These are phyloP conservation scores for Trichosporon sp. DNA, from an alignment of 1,284 basidiomycete genomes.

Conservation along the genomic window DNA sequence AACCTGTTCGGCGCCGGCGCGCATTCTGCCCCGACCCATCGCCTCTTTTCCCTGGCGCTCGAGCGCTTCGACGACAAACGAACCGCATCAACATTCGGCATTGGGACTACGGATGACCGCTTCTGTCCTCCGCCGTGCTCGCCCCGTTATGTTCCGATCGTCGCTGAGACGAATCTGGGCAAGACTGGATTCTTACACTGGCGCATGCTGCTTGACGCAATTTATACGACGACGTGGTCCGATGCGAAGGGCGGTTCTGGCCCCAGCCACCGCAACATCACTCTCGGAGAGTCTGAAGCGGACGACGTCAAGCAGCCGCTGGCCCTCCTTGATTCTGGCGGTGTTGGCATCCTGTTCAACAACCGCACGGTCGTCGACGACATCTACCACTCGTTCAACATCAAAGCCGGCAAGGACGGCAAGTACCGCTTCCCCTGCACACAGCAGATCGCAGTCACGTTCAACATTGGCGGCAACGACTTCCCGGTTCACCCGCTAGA, in stretches of 20 bases:
- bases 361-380: constrained; percentile 42
- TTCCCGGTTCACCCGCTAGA: constrained; percentile 55
- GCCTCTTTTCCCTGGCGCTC: constrained; percentile 51
- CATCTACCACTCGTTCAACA: constrained; percentile 48
- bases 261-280: constrained; percentile 32
- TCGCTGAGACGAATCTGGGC: constrained; percentile 49
- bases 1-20: constrained; percentile 55
- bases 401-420: constrained; percentile 45
- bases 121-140: constrained; percentile 50
- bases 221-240: constrained; percentile 40
- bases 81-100: constrained; percentile 48
- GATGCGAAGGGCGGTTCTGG: constrained; percentile 39
- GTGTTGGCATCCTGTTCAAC: constrained; percentile 50
- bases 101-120: constrained; percentile 41
- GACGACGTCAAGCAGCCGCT: constrained; percentile 42
- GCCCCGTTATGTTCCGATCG: constrained; percentile 47
- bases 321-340: constrained; percentile 55
- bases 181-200: constrained; percentile 50
- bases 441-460: constrained; percentile 46
- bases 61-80: constrained; percentile 53
- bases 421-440: constrained; percentile 54
- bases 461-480: constrained; percentile 45
- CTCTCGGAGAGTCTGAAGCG: constrained; percentile 40
- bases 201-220: constrained; percentile 42
- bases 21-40: constrained; percentile 46